These are phyloP conservation scores for Trypanosoma melophagium DNA, from an alignment of 208 protist genomes.

Conservation along the genomic window DNA sequence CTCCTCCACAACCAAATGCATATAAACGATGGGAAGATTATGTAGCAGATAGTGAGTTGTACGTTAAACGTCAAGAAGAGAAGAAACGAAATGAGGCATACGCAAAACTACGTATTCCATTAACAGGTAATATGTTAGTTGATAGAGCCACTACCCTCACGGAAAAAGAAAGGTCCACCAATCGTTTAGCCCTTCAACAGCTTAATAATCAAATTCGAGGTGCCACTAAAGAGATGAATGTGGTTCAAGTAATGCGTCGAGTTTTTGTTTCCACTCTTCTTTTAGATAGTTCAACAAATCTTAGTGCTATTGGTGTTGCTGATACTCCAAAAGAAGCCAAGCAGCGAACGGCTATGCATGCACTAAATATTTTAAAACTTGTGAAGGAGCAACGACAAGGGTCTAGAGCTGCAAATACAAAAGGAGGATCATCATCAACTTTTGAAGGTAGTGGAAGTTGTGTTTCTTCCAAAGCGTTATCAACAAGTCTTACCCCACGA, in stretches of 20 bases:
- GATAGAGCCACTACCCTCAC: slow-evolving; percentile 48
- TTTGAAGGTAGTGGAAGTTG: slow-evolving; percentile 20
- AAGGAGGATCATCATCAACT: neutral
- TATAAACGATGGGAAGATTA: slow-evolving; percentile 42
- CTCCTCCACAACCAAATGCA: slow-evolving; percentile 23
- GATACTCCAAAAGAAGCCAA: slow-evolving; percentile 46
- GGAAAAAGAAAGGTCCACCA: slow-evolving; percentile 17
- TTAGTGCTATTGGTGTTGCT: slow-evolving; percentile 56
- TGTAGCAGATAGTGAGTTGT: slow-evolving; percentile 36
- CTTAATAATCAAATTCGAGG: slow-evolving; percentile 44
- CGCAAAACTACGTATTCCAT: slow-evolving; percentile 33
- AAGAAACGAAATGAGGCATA: slow-evolving; percentile 21
- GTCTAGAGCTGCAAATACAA: neutral
- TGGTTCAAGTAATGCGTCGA: slow-evolving; percentile 25
- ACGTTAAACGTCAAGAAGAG: slow-evolving; percentile 27
- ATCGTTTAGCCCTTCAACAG: slow-evolving; percentile 34
- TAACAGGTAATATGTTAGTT: slow-evolving; percentile 45
- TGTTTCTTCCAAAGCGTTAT: slow-evolving; percentile 32
- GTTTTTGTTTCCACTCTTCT: slow-evolving; percentile 53
- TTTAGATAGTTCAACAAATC: slow-evolving; percentile 35
- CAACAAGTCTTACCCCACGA: slow-evolving; percentile 42
- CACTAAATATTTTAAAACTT: slow-evolving; percentile 41
- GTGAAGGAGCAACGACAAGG: slow-evolving; percentile 21
- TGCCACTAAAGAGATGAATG: slow-evolving; percentile 36
- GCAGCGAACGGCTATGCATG: slow-evolving; percentile 65